Evolutionary conservation across 371 early-diverging fungal species (phyloP).

Genomic region (Mortierella sp.): DNA sequence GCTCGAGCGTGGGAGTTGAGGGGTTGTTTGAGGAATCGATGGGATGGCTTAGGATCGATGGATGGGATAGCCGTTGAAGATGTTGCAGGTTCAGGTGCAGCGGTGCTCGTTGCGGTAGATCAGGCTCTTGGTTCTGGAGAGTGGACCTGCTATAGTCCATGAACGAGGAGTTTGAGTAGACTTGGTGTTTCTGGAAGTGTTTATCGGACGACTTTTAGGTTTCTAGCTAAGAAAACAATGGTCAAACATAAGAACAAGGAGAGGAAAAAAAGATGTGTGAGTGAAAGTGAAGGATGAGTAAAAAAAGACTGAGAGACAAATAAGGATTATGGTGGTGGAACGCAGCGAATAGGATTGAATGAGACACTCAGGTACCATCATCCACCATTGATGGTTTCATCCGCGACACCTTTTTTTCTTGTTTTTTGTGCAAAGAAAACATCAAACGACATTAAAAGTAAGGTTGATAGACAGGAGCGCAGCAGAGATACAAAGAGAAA

Average conservation of each 20-base stretch:
- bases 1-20: slow-evolving; percentile 8
- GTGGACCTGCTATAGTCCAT: slow-evolving; percentile 36
- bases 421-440: neutral
- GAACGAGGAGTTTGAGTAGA: slow-evolving; percentile 22
- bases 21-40: slow-evolving; percentile 5
- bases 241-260: neutral
- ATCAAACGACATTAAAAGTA: slow-evolving; percentile 9
- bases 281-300: too few species aligned
- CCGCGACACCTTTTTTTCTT: neutral
- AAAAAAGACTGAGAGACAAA: neutral
- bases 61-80: slow-evolving; percentile 8
- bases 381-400: neutral
- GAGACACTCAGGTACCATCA: neutral
- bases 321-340: neutral
- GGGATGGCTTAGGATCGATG: neutral
- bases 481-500: neutral
- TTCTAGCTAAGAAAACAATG: neutral
- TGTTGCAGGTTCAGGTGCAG: slow-evolving; percentile 11
- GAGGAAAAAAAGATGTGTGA: neutral
- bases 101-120: slow-evolving; percentile 9
- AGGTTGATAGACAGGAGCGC: slow-evolving; percentile 42
- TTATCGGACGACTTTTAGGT: slow-evolving; percentile 4
- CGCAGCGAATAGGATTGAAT: neutral
- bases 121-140: slow-evolving; percentile 23
- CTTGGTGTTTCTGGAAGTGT: neutral